phyloP scores from a whole-genome alignment of 2,329 filamentous ascomycete genomes.

The Chaetomiaceae sp. region DNA sequence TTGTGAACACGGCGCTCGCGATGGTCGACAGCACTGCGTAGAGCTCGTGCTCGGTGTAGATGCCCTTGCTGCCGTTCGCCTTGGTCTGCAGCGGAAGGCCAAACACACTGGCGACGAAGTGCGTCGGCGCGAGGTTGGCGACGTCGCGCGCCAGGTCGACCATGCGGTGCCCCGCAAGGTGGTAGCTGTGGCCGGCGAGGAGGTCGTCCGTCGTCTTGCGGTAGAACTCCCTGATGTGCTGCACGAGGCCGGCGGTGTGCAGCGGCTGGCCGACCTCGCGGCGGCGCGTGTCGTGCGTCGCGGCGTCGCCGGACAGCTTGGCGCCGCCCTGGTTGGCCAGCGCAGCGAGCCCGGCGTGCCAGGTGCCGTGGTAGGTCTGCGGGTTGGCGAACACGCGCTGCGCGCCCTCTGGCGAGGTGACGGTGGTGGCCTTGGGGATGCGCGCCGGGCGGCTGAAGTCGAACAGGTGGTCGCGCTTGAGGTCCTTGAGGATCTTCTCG shows the following conservation, averaged over 20 bases:
- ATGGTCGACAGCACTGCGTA: slow-evolving; percentile 60
- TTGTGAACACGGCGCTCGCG: slow-evolving; percentile 59
- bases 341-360: slow-evolving; percentile 56
- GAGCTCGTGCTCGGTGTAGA: slow-evolving; percentile 49
- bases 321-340: slow-evolving; percentile 54
- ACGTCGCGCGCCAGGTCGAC: slow-evolving; percentile 67
- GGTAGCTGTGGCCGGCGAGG: slow-evolving; percentile 58
- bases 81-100: slow-evolving; percentile 60
- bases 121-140: slow-evolving; percentile 59
- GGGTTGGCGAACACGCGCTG: slow-evolving; percentile 56
- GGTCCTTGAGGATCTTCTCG: slow-evolving; percentile 58
- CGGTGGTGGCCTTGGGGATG: slow-evolving; percentile 44
- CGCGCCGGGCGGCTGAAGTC: slow-evolving; percentile 57
- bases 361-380: slow-evolving; percentile 57
- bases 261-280: slow-evolving; percentile 52
- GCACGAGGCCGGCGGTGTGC: slow-evolving; percentile 55
- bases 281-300: slow-evolving; percentile 43
- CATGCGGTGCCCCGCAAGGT: slow-evolving; percentile 53
- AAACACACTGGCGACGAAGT: slow-evolving; percentile 58
- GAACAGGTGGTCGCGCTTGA: slow-evolving; percentile 63
- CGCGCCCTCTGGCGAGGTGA: slow-evolving; percentile 56
- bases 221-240: slow-evolving; percentile 61
- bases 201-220: slow-evolving; percentile 55
- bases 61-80: slow-evolving; percentile 53
- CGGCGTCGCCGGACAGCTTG: slow-evolving; percentile 49